Evolutionary conservation across 208 protist species (phyloP).

Genomic region (Novymonas esmeraldas): DNA sequence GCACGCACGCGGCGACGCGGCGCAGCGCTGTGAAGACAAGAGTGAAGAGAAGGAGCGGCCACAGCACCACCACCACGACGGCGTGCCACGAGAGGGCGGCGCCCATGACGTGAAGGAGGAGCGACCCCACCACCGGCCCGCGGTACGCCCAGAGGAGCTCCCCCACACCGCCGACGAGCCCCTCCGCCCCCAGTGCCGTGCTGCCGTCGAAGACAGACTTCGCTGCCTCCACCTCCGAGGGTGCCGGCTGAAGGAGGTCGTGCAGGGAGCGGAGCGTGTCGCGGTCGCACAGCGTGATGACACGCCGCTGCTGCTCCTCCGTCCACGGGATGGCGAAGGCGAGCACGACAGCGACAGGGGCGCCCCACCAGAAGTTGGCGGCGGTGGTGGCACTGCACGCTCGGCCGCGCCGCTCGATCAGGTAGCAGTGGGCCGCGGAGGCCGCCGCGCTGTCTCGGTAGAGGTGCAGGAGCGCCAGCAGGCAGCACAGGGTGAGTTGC

Average conservation of each 20-base stretch:
- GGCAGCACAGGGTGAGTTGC: background rate
- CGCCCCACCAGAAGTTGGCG: slow-evolving; percentile 15
- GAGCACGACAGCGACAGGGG: slow-evolving; percentile 8
- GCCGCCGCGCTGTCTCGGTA: background rate
- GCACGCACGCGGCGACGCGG: too few species aligned
- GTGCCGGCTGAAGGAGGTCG: too few species aligned
- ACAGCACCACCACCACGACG: background rate
- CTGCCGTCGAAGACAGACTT: too few species aligned
- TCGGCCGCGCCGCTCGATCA: background rate
- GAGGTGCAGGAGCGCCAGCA: background rate
- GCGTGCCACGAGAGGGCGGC: background rate
- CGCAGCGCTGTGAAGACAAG: background rate
- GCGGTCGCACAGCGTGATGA: slow-evolving; percentile 7
- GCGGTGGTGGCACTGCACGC: background rate
- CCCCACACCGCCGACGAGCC: background rate
- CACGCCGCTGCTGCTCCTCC: slow-evolving; percentile 15
- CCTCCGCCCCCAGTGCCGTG: slow-evolving; percentile 9
- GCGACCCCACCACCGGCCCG: background rate
- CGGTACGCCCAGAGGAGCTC: background rate
- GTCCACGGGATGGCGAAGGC: slow-evolving; percentile 27
- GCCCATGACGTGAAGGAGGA: background rate
- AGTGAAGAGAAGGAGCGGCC: background rate
- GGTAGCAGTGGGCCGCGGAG: background rate
- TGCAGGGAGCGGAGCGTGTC: slow-evolving; percentile 11
- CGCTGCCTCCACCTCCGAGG: too few species aligned